Evolutionary conservation across 441 rosid species (phyloP), one percentile per base, ranked within the genome.

Genomic region (Brassica hybrid): DNA sequence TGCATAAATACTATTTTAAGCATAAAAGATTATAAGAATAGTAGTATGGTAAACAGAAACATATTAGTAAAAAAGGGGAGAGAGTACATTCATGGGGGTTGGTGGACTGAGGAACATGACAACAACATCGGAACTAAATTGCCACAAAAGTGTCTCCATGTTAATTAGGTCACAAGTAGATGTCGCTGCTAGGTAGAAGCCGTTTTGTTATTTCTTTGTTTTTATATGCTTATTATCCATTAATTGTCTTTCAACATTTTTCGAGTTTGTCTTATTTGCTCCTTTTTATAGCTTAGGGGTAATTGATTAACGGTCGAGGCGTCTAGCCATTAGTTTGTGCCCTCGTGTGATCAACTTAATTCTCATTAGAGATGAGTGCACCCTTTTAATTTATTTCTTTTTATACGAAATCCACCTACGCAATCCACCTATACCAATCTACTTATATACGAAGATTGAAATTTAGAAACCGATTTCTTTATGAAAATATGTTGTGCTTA

Each of bases 121-220:
- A 80, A 63, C 41, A 71, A 80, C 83, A 50, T 66, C 5, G 69
- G 79, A 80, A 59, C 83, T 80, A 80, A 71, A 80, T 70, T 70
- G 71, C 79, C 73, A 75, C 83, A 75, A 80, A 74, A 74, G 73
- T 75, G 76, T 80, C 73, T 80, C 69, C 79, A 80, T 75, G 79
- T 75, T 75, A 75, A 75, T 75, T 80, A 80, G 83, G 83, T 75
- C 83, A 80, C 79, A 80, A 70, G 83, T 80, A 70, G 69, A 80
- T 71, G 54, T 80, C 83, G 45, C 60, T 70, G 76, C 79, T 75
- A 74, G 83, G 76, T 80, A 59, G 71, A 75, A 75, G 63, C 83
- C 73, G 83, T 80, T 80, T 65, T 71, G 73, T 75, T 79, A 73
- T 59, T 71, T 71, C 69, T 71, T 71, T 75, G 76, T 69, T 74